Conservation (phyloP, 179 eudicot genomes). For the Spergularia azorica region DNA sequence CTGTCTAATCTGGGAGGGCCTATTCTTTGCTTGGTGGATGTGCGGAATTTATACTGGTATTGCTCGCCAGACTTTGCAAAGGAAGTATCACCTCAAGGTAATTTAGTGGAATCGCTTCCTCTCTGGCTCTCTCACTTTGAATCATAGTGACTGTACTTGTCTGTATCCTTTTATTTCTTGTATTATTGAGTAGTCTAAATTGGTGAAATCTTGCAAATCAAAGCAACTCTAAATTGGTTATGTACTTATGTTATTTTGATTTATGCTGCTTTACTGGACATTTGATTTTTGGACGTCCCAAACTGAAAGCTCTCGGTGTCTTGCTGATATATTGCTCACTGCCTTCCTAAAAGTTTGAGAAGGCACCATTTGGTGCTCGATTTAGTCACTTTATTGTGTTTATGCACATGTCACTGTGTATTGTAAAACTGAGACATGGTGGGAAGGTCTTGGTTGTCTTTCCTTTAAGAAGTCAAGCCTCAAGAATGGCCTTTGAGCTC, state of each 20-base stretch:
- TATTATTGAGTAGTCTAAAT: not conserved
- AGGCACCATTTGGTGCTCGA: too few species aligned
- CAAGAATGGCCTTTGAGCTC: too few species aligned
- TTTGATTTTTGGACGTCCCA: not conserved
- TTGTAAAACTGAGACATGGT: too few species aligned
- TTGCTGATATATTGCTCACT: too few species aligned
- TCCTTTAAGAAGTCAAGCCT: too few species aligned
- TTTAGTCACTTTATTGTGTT: too few species aligned
- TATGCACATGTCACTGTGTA: too few species aligned
- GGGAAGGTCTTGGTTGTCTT: too few species aligned
- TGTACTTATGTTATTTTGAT: not conserved
- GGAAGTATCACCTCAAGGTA: conserved; percentile 93
- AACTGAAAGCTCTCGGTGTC: not conserved
- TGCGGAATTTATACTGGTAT: conserved; percentile 91
- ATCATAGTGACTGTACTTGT: not conserved
- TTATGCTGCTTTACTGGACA: not conserved
- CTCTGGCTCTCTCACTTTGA: not conserved
- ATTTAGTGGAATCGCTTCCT: conserved; percentile 8
- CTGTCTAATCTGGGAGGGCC: conserved; percentile 72
- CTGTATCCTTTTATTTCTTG: not conserved
- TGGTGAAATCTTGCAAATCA: not conserved
- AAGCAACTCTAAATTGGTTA: not conserved
- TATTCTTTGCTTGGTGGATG: conserved; percentile 95
- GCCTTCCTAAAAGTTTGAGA: too few species aligned
- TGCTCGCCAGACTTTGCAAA: conserved; percentile 73